Evolutionary conservation across 805 yeast genomes (phyloP).

Genomic region (Tetrapisispora namnaoensis): DNA sequence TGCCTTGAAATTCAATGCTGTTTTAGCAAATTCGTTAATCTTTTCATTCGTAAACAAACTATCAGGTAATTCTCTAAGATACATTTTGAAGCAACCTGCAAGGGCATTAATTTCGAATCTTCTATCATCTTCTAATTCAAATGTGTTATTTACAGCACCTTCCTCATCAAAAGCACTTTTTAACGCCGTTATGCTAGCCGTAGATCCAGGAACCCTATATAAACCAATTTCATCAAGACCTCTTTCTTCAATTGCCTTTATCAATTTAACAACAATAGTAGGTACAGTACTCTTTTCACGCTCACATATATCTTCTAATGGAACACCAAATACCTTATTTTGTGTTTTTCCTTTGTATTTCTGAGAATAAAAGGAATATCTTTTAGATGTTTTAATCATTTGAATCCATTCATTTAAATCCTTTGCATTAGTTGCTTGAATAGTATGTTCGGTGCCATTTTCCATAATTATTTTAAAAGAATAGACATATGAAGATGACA

Average conservation of each 20-base stretch:
- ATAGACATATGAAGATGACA: conserved; percentile 13
- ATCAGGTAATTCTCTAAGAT: conserved; percentile 78
- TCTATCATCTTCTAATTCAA: conserved; percentile 42
- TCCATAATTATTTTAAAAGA: conserved; percentile 35
- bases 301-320: conserved; percentile 63
- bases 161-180: conserved; percentile 45
- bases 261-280: conserved; percentile 49
- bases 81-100: conserved; percentile 80
- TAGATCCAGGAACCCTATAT: conserved; percentile 64
- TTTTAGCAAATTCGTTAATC: conserved; percentile 44
- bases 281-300: conserved; percentile 62
- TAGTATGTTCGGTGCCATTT: conserved; percentile 44
- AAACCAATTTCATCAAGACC: conserved; percentile 88
- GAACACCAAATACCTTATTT: conserved; percentile 74
- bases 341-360: conserved; percentile 32
- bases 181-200: conserved; percentile 45
- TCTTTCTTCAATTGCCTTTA: conserved; percentile 71
- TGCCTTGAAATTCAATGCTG: conserved; percentile 20
- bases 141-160: conserved; percentile 33
- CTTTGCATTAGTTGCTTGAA: conserved; percentile 53
- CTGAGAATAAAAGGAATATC: conserved; percentile 35
- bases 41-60: conserved; percentile 61
- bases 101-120: conserved; percentile 78
- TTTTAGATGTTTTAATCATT: conserved; percentile 31
- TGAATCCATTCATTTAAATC: conserved; percentile 73